Base-by-base conservation (phyloP, 2,329 filamentous ascomycete species). In the Tolypocladium inflatum region DNA sequence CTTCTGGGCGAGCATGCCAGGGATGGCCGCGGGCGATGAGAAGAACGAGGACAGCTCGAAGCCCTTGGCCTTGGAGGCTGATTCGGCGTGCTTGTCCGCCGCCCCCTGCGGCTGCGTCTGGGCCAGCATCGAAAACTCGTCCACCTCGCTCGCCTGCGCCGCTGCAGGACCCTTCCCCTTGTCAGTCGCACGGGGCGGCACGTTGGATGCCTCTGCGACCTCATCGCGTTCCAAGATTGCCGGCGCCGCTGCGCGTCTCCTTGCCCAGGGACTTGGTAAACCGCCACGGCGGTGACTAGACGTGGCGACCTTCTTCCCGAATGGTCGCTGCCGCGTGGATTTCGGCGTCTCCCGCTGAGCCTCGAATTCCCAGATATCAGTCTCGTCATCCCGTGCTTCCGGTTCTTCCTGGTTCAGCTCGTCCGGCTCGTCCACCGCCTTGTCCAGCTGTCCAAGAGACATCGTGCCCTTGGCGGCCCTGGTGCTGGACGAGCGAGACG, bases 301-400 rank as follows among this genome's bases (percentile, higher is more conserved):
- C 8, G 63, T 57, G n/a, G 62, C 62, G 4, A 65, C 59, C 11
- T 63, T 61, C 35, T 59, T 68, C 53, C 65, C 67, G 43, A 72
- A 71, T 1, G 68, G 64, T 48, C 67, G 67, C 30, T 70, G 65
- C n/a, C 63, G 63, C 39, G 62, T 55, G 26, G 68, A 63, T 6
- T 62, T 67, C 11, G 78, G 76, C 1, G 74, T 74, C 8, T 74
- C 70, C 15, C 81, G 76, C 56, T 77, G 74, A 13, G 81, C 82
- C 65, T 85, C 82, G 30, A 83, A 65, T 38, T 80, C 81, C 81
- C 82, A 85, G 13, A 85, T 74, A 61, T 85, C 72, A 13, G 77
- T 78, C 4, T 76, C 75, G n/a, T 78, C 77, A 33, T 74, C 73
- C 33, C 53, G 56, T 13, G 58, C 62, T 15, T 63, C 61, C 9